Evolutionary conservation across 108 stramenopile genomes (phyloP), one percentile per base, ranked within the genome.

Genomic region (Nannochloropsis gaditana): DNA sequence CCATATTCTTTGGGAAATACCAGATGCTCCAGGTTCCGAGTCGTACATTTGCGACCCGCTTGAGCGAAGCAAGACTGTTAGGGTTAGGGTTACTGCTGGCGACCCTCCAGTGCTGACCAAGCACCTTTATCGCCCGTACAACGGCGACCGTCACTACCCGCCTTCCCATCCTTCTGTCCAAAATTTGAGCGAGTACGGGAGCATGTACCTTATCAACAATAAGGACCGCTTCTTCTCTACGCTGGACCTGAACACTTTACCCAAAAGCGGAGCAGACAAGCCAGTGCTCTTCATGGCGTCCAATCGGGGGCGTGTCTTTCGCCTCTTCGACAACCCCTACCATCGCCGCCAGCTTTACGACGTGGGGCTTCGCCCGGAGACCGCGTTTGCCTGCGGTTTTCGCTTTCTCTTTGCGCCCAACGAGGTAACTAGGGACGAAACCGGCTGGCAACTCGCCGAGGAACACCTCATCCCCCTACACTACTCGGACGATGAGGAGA

Each of bases 311-410:
- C 83, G 83, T 6, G 83, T 83, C 21, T 83, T 83, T 41, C 9
- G 41, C 5, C 43, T 83, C 5, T 83, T 83, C 44, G 83, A 83
- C 31, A 83, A 83, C 45, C 83, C 83, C 21, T 44, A 83, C 42
- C 83, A 83, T 41, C 45, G 21, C 3, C 83, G 43, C 43, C 15
- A 45, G 43, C 83, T 83, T 2, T 83, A n/a, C 21, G 21, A 41
- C 43, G 44, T 83, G 83, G 83, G 83, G 2, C 45, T 83, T 17
- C 83, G 83, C 17, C 83, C 83, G 21, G 83, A 83, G 11, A 83
- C 83, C n/a, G 83, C 83, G 5, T 83, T 83, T 83, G 83, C 83
- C 9, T 83, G 83, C 21, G 83, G 43, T 6, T 83, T 83, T 5
- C 44, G 43, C 9, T 83, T 83, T 43, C 21, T 83, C 43, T 83